These are phyloP conservation scores for Trichodelitschia bisporula DNA, from an alignment of 495 filamentous ascomycete species.

Conservation along the genomic window DNA sequence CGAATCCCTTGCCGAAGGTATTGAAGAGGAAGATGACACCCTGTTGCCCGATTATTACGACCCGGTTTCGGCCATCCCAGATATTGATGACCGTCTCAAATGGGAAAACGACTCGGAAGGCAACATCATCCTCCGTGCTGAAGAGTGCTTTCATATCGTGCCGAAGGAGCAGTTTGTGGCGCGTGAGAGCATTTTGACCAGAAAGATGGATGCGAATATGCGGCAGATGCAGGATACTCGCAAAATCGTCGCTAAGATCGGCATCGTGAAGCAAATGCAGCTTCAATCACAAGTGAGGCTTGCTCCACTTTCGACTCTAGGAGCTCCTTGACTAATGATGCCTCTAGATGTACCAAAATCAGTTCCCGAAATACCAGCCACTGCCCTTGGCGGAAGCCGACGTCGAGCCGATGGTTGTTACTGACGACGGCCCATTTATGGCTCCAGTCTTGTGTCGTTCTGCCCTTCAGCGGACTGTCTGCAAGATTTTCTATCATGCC, in stretches of 20 bases:
- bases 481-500: conserved; percentile 86
- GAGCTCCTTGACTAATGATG: too few relatives aligned
- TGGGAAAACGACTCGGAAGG: conserved; percentile 80
- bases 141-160: conserved; percentile 53
- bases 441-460: conserved; percentile 52
- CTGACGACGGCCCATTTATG: conserved; percentile 71
- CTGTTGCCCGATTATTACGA: conserved; percentile 87
- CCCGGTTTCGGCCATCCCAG: conserved; percentile 60
- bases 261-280: conserved; percentile 98
- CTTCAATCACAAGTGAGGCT: conserved; percentile 64
- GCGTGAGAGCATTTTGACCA: conserved; percentile 50
- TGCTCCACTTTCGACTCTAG: neutral
- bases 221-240: conserved; percentile 89
- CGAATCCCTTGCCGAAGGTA: conserved; percentile 73
- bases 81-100: conserved; percentile 43
- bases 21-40: conserved; percentile 60
- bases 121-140: conserved; percentile 60
- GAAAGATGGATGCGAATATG: conserved; percentile 72
- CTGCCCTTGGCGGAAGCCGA: conserved; percentile 77
- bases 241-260: conserved; percentile 86
- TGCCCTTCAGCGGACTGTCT: conserved; percentile 70
- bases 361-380: conserved; percentile 92
- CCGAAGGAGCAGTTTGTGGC: conserved; percentile 51
- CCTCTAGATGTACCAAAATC: conserved; percentile 84
- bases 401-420: conserved; percentile 58